Conservation (phyloP, 2,329 filamentous ascomycete genomes). For the Penicillium occitanis region DNA sequence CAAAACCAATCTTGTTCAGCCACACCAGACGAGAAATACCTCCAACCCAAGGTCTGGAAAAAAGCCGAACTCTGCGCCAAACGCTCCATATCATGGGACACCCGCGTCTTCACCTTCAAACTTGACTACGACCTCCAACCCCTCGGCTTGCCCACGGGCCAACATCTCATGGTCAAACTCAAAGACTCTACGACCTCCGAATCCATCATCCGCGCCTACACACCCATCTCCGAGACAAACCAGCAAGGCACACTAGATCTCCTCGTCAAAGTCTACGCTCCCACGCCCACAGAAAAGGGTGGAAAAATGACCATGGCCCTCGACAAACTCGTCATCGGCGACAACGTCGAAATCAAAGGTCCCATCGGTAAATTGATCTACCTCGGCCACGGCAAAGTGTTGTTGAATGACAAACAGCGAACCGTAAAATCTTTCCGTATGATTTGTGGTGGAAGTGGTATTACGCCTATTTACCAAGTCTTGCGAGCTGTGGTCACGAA, state of each 20-base stretch:
- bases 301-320: conserved; percentile 82
- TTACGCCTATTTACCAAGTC: conserved; percentile 89
- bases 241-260: conserved; percentile 68
- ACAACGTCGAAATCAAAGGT: conserved; percentile 80
- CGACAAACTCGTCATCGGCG: conserved; percentile 68
- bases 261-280: conserved; percentile 79
- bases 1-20: conserved; percentile 38
- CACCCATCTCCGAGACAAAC: conserved; percentile 68
- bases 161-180: conserved; percentile 82
- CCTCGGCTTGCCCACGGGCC: conserved; percentile 76
- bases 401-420: conserved; percentile 58
- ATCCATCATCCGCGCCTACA: conserved; percentile 81
- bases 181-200: conserved; percentile 61
- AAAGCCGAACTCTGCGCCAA: conserved; percentile 69
- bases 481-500: conserved; percentile 71
- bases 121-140: conserved; percentile 69
- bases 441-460: conserved; percentile 84
- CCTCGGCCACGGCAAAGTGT: conserved; percentile 63
- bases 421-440: conserved; percentile 71
- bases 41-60: conserved; percentile 71
- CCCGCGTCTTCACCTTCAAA: conserved; percentile 75
- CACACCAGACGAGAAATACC: conserved; percentile 60
- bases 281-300: conserved; percentile 57
- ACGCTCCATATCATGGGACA: conserved; percentile 70
- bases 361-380: conserved; percentile 86